These are phyloP conservation scores for Arabidopsis thaliana DNA, from an alignment of 345 rosid genomes.

Conservation along the genomic window DNA sequence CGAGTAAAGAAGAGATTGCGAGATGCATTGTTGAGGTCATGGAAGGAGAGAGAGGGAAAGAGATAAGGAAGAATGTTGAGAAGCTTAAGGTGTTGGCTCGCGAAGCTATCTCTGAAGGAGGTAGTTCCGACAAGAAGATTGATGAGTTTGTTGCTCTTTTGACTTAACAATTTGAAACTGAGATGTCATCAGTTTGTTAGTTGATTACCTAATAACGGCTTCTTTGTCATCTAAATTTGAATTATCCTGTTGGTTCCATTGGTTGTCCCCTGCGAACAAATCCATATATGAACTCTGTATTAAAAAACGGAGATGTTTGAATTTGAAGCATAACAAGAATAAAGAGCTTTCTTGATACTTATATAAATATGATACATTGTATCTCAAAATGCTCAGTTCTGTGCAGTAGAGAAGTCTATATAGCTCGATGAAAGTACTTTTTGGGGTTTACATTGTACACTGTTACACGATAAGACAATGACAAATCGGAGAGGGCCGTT, in stretches of 20 bases:
- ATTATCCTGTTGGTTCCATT: conserved; percentile 3
- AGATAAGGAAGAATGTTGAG: conserved; percentile 48
- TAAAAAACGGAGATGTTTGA: background rate
- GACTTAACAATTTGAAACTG: background rate
- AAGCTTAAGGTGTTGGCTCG: conserved; percentile 53
- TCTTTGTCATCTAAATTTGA: conserved; percentile 14
- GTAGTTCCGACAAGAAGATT: conserved; percentile 54
- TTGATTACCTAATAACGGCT: conserved; percentile 8
- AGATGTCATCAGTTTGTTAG: background rate
- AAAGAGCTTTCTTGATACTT: conserved; percentile 16
- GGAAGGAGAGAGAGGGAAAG: conserved; percentile 56
- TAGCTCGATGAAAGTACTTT: conserved; percentile 32
- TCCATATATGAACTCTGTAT: conserved; percentile 6
- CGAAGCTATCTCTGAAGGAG: conserved; percentile 55
- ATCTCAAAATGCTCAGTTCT: conserved; percentile 38
- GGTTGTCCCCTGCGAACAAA: conserved; percentile 17
- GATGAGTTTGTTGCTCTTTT: conserved; percentile 46
- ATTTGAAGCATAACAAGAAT: background rate
- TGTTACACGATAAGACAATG: conserved; percentile 28
- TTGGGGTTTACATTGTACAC: conserved; percentile 34
- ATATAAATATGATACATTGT: conserved; percentile 36
- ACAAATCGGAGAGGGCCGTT: conserved; percentile 21
- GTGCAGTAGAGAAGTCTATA: conserved; percentile 34
- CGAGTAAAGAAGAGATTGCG: conserved; percentile 47
- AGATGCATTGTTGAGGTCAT: conserved; percentile 53